phyloP scores from a whole-genome alignment of 2,329 filamentous ascomycete species.

The Penicillium crustosum region DNA sequence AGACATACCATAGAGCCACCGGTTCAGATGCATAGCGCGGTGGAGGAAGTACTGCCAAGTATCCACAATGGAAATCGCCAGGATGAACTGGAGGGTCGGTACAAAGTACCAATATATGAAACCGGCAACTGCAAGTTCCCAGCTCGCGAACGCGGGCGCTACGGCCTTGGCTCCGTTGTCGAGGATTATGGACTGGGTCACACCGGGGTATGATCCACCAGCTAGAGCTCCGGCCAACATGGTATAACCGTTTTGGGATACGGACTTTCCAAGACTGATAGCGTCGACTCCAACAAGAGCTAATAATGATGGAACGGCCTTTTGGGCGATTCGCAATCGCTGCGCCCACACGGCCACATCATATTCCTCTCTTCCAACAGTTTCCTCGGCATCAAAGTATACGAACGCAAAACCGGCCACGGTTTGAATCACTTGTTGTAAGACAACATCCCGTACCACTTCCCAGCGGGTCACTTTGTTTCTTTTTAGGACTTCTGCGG shows the following conservation, averaged over 20 bases:
- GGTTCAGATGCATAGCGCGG: conserved; percentile 95
- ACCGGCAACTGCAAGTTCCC: conserved; percentile 76
- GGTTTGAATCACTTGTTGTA: conserved; percentile 91
- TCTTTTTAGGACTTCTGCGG: conserved; percentile 81
- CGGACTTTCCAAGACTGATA: conserved; percentile 69
- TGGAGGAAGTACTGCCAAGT: conserved; percentile 99
- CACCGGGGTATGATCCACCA: conserved; percentile 76
- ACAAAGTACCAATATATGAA: conserved; percentile 76
- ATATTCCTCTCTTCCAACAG: conserved; percentile 75
- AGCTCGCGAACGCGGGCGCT: conserved; percentile 73
- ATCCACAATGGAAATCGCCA: conserved; percentile 77
- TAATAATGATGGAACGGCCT: conserved; percentile 71
- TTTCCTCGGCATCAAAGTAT: conserved; percentile 70
- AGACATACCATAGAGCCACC: conserved; percentile 87
- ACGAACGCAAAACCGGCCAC: conserved; percentile 66
- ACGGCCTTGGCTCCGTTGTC: conserved; percentile 49
- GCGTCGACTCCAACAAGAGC: conserved; percentile 75
- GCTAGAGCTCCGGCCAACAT: conserved; percentile 72
- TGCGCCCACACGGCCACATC: conserved; percentile 89
- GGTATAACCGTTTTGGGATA: conserved; percentile 66
- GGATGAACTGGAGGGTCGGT: conserved; percentile 72
- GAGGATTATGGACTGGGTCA: conserved; percentile 60
- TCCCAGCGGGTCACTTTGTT: conserved; percentile 84
- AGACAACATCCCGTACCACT: conserved; percentile 82
- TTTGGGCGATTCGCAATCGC: conserved; percentile 74